Evolutionary conservation across 2,329 filamentous ascomycete species (phyloP).

Genomic region (Neonectria sp.): DNA sequence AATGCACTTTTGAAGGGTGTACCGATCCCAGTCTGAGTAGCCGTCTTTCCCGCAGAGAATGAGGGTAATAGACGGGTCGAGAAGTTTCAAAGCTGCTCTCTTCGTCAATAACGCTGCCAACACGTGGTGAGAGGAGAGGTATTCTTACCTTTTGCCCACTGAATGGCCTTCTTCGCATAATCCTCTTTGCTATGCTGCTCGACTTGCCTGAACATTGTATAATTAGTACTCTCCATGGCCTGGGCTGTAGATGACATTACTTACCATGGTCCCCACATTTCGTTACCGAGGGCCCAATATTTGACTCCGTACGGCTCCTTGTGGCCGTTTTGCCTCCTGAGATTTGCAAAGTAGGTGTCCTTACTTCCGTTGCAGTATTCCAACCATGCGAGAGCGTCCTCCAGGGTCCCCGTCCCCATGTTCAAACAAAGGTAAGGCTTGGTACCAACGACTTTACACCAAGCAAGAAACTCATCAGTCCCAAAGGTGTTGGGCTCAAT

Average conservation of each 20-base stretch:
- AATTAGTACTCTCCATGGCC: neutral
- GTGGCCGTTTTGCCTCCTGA: conserved; percentile 80
- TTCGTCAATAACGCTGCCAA: neutral
- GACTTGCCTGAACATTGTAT: conserved; percentile 62
- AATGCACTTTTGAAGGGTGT: conserved; percentile 51
- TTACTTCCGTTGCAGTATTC: conserved; percentile 86
- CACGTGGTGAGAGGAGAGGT: too few relatives aligned
- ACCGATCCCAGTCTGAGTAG: conserved; percentile 78
- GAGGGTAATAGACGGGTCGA: conserved; percentile 76
- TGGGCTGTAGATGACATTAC: neutral
- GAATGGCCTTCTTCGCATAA: conserved; percentile 76
- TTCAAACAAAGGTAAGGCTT: conserved; percentile 86
- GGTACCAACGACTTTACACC: conserved; percentile 79
- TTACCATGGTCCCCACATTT: conserved; percentile 72
- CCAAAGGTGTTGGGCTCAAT: conserved; percentile 84
- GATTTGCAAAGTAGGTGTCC: conserved; percentile 85
- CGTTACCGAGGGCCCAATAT: conserved; percentile 88
- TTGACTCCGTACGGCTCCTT: conserved; percentile 83
- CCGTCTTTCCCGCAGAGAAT: conserved; percentile 82
- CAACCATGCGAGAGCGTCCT: conserved; percentile 76
- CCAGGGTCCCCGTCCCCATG: conserved; percentile 75
- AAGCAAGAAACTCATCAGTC: conserved; percentile 88
- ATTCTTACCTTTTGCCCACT: conserved; percentile 72
- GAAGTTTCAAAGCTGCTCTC: conserved; percentile 69
- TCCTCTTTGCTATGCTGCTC: conserved; percentile 77